phyloP scores from a whole-genome alignment of 352 stramenopile species.

The Globisporangium paroecandrum region DNA sequence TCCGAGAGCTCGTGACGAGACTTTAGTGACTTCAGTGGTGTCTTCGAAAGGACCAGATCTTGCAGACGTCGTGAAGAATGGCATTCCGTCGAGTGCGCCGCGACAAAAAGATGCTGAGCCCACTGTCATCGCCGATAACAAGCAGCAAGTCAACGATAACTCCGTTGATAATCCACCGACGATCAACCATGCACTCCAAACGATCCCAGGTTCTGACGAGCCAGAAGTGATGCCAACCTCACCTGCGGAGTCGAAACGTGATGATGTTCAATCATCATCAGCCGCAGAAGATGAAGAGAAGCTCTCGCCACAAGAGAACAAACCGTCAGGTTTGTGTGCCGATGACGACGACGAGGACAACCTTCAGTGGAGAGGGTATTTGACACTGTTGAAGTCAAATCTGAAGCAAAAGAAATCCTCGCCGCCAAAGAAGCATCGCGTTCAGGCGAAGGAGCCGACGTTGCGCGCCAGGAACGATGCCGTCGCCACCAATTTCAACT shows the following conservation, averaged over 20 bases:
- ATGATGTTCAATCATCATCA: neutral
- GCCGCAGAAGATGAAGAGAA: neutral
- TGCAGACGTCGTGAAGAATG: conserved; percentile 11
- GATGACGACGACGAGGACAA: conserved; percentile 2
- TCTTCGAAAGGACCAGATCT: neutral
- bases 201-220: neutral
- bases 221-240: neutral
- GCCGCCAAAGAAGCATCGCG: conserved; percentile 18
- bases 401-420: conserved; percentile 34
- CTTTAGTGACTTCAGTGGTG: neutral
- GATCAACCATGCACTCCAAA: neutral
- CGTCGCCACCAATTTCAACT: neutral
- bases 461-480: neutral
- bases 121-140: neutral
- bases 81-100: neutral
- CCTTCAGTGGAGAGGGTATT: conserved; percentile 34
- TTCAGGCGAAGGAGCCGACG: conserved; percentile 8
- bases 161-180: neutral
- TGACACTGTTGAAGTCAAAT: conserved; percentile 34
- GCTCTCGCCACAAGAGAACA: neutral
- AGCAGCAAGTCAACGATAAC: neutral
- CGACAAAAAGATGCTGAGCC: neutral
- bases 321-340: neutral
- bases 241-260: neutral
- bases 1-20: neutral